These are phyloP conservation scores for Massariosphaeria phaeospora DNA, from an alignment of 495 filamentous ascomycete species.

Conservation along the genomic window DNA sequence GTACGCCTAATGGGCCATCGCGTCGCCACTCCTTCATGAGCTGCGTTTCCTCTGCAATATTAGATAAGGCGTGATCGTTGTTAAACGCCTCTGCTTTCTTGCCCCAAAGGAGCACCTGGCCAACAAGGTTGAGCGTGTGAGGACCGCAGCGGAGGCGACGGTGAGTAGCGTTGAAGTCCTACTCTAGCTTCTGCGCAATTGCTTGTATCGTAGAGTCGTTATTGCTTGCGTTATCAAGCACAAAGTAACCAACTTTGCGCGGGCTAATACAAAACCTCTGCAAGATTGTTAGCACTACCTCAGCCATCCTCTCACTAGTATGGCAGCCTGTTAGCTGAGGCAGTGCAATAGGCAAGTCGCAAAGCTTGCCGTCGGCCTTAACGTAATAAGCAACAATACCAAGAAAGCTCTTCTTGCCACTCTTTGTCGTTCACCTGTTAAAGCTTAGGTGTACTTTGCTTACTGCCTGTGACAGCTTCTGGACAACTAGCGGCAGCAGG, in stretches of 20 bases:
- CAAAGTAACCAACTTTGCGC: neutral
- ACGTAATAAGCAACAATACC: constrained; percentile 33
- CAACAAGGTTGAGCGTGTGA: constrained; percentile 4
- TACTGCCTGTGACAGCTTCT: neutral
- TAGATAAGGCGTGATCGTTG: no score
- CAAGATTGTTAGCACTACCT: neutral
- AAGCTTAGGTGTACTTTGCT: constrained; percentile 13
- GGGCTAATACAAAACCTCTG: neutral
- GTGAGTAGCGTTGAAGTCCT: neutral
- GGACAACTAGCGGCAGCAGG: no score
- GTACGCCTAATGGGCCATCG: no score
- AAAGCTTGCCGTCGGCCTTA: neutral
- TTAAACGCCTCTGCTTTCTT: neutral
- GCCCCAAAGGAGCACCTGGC: neutral
- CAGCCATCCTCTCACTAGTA: constrained; percentile 3
- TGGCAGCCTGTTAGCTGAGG: constrained; percentile 3
- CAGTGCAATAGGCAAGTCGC: neutral
- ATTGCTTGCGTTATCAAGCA: neutral
- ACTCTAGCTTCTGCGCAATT: neutral
- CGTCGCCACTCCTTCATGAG: no score
- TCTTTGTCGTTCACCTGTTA: constrained; percentile 3
- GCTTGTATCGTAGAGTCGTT: neutral
- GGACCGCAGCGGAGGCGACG: neutral
- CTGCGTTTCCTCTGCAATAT: no score
- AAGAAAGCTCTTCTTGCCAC: constrained; percentile 10